Evolutionary conservation across 352 stramenopile species (phyloP), one percentile per base, ranked within the genome.

Genomic region (Pythium folliculosum): DNA sequence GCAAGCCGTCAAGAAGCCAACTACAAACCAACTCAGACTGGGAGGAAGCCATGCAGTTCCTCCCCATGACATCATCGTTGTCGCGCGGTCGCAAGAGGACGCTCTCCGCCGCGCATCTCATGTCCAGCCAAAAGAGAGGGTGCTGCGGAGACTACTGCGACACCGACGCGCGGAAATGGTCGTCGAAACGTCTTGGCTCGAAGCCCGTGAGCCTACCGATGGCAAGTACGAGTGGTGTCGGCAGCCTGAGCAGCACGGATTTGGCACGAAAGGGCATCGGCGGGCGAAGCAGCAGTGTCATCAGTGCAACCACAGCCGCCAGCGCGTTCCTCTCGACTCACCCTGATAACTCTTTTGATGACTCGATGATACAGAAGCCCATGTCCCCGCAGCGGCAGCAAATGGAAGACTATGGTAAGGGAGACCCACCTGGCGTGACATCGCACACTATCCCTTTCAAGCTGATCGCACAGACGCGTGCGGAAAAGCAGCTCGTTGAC

Each of bases 401-500:
- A 61, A 58, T 73, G 60, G 45, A 66, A 23, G 60, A 65, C 22
- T 17, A 25, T 1, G 53, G 47, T 17, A 70, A 64, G 22, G n/a
- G 13, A 6, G 40, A 47, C 14, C 53, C 30, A 23, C 35, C 10
- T 48, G 51, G 40, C 37, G 13, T 48, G 14, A 32, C 62, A 22
- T 69, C 12, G 30, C 76, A n/a, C 72, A 84, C 67, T 2, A 92
- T 95, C 30, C 85, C 84, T 19, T 95, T 94, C 74, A 94, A 95
- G 61, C 62, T 89, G 21, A 86, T 95, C 12, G 84, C 85, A 1
- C 87, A 92, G 60, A 92, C 85, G 27, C 75, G 87, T 8, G 85
- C 82, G 0, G 87, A 95, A 57, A 93, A 92, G 51, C 76, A 89
- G 49, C 80, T 93, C 45, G 87, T 93, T 0, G 81, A 93, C 49